Percentiles rank a stretch among this genome's conserved stretches.
Evolutionary conservation across 257 asterid species (phyloP).

Genomic region (Nicotiana undulata): DNA sequence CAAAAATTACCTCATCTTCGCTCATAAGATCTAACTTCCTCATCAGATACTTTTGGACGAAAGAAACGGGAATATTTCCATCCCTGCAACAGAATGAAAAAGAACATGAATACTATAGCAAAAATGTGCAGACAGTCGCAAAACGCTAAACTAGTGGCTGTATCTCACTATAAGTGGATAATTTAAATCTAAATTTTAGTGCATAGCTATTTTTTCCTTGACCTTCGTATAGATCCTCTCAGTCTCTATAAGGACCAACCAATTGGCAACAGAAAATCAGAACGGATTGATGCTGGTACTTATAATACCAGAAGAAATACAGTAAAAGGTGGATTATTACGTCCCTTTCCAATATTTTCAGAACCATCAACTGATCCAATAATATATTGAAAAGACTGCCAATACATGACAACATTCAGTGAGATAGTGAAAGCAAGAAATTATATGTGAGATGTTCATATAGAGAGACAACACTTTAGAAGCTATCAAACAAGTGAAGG

Average conservation of each 20-base stretch:
- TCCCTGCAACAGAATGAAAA: conserved; percentile 45
- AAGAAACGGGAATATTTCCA: conserved; percentile 60
- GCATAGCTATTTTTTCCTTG: background rate
- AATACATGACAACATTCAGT: background rate
- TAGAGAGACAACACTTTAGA: background rate
- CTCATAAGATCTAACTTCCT: conserved; percentile 53
- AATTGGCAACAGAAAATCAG: background rate
- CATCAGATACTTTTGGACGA: conserved; percentile 47
- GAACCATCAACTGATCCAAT: background rate
- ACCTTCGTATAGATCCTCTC: background rate
- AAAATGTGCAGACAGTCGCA: background rate
- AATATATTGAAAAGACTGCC: background rate
- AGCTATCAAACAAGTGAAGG: background rate
- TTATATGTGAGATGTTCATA: background rate
- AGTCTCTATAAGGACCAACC: background rate
- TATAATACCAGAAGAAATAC: background rate
- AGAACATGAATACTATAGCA: background rate
- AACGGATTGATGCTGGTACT: background rate
- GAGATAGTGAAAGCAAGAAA: background rate
- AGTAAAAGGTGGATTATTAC: background rate
- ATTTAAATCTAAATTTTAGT: background rate
- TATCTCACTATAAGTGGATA: background rate
- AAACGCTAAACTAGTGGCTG: background rate
- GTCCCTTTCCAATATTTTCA: background rate
- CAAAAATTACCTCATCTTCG: conserved; percentile 69